Evolutionary conservation across 192 early-diverging fungal species (phyloP), one percentile per base, ranked within the genome.

Genomic region (Kickxella alabastrina): DNA sequence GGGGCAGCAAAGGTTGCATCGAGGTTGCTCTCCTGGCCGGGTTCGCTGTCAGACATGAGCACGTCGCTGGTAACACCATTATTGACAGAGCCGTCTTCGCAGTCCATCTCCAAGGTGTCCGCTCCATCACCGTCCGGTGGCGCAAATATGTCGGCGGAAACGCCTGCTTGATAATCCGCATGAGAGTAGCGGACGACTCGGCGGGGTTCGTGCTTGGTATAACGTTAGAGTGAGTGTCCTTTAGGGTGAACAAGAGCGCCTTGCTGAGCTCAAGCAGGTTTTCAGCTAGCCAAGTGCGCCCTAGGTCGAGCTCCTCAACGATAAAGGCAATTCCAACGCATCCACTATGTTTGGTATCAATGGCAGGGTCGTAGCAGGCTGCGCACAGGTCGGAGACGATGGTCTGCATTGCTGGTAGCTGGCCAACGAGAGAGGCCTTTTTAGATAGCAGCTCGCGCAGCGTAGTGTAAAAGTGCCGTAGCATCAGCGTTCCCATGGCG

Each of bases 251-350:
- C 4, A 99, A 64, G 14, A 99, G 63, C 1, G 92, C 87, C 52
- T 91, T 89, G 57, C 91, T 87, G 59, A 97, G 93, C 52, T 98
- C 97, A 8, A 98, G 65, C 48, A 96, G 86, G 61, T 93, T 92
- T 25, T 89, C 88, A n/a, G 91, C 63, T 78, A 97, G 85, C 97
- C 97, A 99, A 25, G 82, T 75, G 14, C 81, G 80, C 6, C 93
- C 90, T 66, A 99, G 76, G 19, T 88, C 82, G 25, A 99, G 79
- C 53, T 92, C 78, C 0, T 87, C 83, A 36, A 83, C 85, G 41
- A 93, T 79, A 38, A 95, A 79, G 0, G 84, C 82, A 34, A 99
- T 93, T 0, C 97, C 95, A 25, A 78, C 66, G 62, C 92, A 93
- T 3, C 94, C 97, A 18, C 93, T 92, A 38, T 84, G 85, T 72